Conservation (phyloP, 441 rosid species). For the Jatropha podagrica region DNA sequence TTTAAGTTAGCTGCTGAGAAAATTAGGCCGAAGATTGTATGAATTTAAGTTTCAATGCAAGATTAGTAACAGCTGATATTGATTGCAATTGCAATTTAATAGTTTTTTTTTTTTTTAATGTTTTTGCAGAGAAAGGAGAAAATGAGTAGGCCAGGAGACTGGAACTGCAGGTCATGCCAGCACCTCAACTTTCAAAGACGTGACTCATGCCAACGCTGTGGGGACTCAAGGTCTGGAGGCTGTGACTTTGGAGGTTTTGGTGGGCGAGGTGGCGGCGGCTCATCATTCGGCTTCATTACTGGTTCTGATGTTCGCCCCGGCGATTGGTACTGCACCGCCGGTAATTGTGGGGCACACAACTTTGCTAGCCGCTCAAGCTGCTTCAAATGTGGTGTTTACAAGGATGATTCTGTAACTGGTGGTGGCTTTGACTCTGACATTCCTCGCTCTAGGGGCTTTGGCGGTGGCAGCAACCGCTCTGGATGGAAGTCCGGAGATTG, state of each 20-base stretch:
- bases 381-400: slow-evolving; percentile 85
- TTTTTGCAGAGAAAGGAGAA: slow-evolving; percentile 22
- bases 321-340: slow-evolving; percentile 83
- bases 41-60: background rate
- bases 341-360: slow-evolving; percentile 92
- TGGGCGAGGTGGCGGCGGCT: slow-evolving; percentile 40
- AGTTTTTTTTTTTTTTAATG: background rate
- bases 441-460: slow-evolving; percentile 54
- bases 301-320: slow-evolving; percentile 94
- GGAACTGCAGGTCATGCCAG: slow-evolving; percentile 94
- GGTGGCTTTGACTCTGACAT: slow-evolving; percentile 46
- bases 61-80: background rate
- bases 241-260: slow-evolving; percentile 43
- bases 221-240: slow-evolving; percentile 50
- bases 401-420: slow-evolving; percentile 49
- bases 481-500: slow-evolving; percentile 98
- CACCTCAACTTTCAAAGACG: slow-evolving; percentile 94
- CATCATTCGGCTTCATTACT: slow-evolving; percentile 47
- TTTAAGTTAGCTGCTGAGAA: too few relatives aligned
- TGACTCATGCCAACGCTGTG: slow-evolving; percentile 88
- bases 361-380: slow-evolving; percentile 89
- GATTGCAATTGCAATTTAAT: background rate
- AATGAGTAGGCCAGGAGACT: slow-evolving; percentile 94
- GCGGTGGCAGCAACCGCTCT: slow-evolving; percentile 55
- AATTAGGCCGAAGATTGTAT: background rate